Evolutionary conservation across 352 stramenopile genomes (phyloP), one percentile per base, ranked within the genome.

Genomic region (Phytophthora constricta): DNA sequence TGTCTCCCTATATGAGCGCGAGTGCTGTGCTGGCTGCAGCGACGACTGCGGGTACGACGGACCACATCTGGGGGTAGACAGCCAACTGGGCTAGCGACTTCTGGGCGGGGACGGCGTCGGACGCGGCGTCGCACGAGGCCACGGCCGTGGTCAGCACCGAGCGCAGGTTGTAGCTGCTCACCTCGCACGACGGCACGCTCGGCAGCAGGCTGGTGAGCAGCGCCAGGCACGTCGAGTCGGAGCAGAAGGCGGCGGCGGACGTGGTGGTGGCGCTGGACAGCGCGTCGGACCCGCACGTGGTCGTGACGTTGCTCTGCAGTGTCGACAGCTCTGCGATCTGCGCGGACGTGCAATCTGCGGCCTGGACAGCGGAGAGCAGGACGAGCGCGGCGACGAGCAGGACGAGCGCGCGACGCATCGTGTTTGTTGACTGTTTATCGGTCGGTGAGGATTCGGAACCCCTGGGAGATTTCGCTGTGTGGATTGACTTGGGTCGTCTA

Each of bases 101-200:
- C n/a, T 26, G 23, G 48, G 63, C 68, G 5, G 68, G 63, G 23
- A 76, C 58, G 46, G 68, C 68, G 58, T 76, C 68, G 10, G 68
- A 76, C 22, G 66, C 53, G 23, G 63, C 51, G 45, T 76, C 39
- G 54, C 68, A 76, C 1, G 62, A 71, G 19, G 27, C 56, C 33
- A 76, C 68, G 53, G 68, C 63, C 14, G 57, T 58, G 33, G 58
- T 42, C 17, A 77, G 47, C 27, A 72, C 67, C n/a, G 64, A 50
- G 54, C 69, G 69, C 20, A 77, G 53, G 48, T 77, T 77, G 65
- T 77, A 77, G 59, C 59, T 65, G 17, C 42, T n/a, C 28, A 77
- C 25, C 33, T 77, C 69, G 46, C 69, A 77, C 43, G 67, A 73
- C 34, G 69, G 69, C 11, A 72, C 60, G 25, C 39, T 68, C 53